Evolutionary conservation across 768 basidiomycete species (phyloP).

Genomic region (Lentinus tigrinus): DNA sequence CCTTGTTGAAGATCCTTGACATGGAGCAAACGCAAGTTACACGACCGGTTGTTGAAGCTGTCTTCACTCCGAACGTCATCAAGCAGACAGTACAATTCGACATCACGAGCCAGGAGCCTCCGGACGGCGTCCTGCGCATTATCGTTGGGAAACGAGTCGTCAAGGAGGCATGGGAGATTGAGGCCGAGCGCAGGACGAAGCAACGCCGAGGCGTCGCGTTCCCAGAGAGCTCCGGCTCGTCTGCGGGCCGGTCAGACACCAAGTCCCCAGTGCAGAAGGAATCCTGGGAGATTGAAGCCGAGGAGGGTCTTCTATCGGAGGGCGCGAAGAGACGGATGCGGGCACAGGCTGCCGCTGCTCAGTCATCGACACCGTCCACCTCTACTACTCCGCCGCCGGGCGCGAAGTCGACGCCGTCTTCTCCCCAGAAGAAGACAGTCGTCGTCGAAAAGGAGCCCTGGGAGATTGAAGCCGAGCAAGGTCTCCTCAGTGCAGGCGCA

Average conservation of each 20-base stretch:
- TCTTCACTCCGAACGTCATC: constrained; percentile 40
- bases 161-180: constrained; percentile 80
- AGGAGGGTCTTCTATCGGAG: constrained; percentile 72
- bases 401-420: constrained; percentile 1
- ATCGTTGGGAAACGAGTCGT: constrained; percentile 69
- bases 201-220: constrained; percentile 32
- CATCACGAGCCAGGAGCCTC: constrained; percentile 50
- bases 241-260: neutral
- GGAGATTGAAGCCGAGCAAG: constrained; percentile 32
- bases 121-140: constrained; percentile 51
- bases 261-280: constrained; percentile 52
- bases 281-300: constrained; percentile 78
- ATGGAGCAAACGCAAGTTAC: constrained; percentile 64
- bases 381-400: constrained; percentile 1
- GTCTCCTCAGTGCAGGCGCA: constrained; percentile 26
- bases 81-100: constrained; percentile 56
- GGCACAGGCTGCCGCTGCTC: constrained; percentile 40
- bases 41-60: constrained; percentile 40
- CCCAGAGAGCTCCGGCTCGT: constrained; percentile 6
- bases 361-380: constrained; percentile 22
- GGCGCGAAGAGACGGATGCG: constrained; percentile 67
- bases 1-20: constrained; percentile 56
- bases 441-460: constrained; percentile 23
- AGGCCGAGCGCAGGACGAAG: constrained; percentile 56
- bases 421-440: constrained; percentile 3